These are phyloP conservation scores for Kokia cookei DNA, from an alignment of 441 rosid species.

Conservation along the genomic window DNA sequence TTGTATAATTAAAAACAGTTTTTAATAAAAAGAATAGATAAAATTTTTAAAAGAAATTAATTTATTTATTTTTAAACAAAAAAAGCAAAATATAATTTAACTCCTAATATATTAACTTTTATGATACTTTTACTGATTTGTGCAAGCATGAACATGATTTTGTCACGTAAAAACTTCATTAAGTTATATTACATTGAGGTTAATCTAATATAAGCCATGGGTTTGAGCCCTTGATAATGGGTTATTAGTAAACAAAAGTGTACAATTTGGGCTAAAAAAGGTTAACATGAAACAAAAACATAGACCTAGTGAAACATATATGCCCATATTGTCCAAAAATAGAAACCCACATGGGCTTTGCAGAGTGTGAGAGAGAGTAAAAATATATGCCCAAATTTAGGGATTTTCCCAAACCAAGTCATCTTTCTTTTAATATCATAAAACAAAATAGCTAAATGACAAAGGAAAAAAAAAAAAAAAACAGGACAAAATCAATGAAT, in stretches of 20 bases:
- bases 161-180: neutral
- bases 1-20: no score
- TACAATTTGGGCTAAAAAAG: neutral
- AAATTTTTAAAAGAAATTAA: no score
- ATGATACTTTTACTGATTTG: no score
- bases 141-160: neutral
- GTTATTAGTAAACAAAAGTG: neutral
- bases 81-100: accelerated
- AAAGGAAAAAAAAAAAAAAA: no score
- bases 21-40: no score
- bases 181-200: no score
- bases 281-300: no score
- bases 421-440: neutral
- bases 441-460: neutral
- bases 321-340: neutral
- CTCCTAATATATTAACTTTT: no score
- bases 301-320: neutral
- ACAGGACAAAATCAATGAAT: neutral
- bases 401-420: neutral
- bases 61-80: accelerated
- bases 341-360: neutral
- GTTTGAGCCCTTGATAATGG: neutral
- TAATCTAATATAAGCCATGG: neutral
- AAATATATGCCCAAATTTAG: neutral
- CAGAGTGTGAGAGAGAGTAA: neutral